Conservation (phyloP, 306 rosid genomes). For the Parietaria judaica region DNA sequence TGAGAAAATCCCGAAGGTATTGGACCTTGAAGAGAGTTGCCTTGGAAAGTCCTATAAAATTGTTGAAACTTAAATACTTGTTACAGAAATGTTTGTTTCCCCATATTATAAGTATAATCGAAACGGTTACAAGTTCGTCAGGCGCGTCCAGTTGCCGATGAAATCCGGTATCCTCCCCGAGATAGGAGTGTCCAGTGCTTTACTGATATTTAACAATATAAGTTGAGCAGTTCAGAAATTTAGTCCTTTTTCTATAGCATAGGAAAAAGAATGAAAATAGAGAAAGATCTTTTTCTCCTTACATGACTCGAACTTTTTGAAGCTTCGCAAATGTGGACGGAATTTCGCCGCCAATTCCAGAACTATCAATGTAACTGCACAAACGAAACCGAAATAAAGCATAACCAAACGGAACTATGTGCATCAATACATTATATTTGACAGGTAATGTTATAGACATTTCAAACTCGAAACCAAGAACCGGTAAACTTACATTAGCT, state of each 20-base stretch:
- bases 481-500: slow-evolving; percentile 8
- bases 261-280: background rate
- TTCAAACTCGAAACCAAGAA: background rate
- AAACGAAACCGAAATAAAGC: background rate
- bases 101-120: too few species aligned
- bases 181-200: slow-evolving; percentile 20
- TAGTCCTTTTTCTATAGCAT: background rate
- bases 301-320: slow-evolving; percentile 9
- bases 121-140: slow-evolving; percentile 12
- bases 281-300: slow-evolving; percentile 1
- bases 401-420: background rate
- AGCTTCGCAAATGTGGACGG: slow-evolving; percentile 25
- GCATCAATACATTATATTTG: too few species aligned
- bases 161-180: slow-evolving; percentile 25
- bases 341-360: slow-evolving; percentile 25
- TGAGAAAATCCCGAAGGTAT: slow-evolving; percentile 28
- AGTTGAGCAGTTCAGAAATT: background rate
- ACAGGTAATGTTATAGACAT: too few species aligned
- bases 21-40: slow-evolving; percentile 31
- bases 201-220: background rate
- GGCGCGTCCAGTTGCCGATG: slow-evolving; percentile 26
- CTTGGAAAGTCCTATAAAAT: slow-evolving; percentile 13
- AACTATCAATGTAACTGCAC: slow-evolving; percentile 14
- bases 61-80: background rate
- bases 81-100: background rate